Base-by-base conservation (phyloP, 495 filamentous ascomycete species). In the Lindgomyces ingoldianus region DNA sequence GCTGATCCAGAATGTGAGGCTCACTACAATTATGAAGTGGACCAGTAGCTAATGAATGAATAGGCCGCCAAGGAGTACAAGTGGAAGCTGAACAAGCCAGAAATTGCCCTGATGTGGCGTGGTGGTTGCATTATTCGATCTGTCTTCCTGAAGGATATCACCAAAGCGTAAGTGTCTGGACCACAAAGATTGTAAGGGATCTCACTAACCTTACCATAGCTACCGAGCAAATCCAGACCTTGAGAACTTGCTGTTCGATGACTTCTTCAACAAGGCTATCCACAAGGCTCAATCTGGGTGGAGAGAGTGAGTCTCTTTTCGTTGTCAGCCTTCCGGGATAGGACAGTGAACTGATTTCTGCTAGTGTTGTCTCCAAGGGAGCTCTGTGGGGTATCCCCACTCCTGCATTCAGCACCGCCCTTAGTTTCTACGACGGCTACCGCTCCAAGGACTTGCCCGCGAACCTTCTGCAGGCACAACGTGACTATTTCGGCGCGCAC, bases 71-170 rank as follows among this genome's bases (percentile, higher is more conserved):
- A 90, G 78, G 89, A 96, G 75, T 98, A 95, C 82, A 71, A 75
- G 60, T 98, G 94, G 94, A 97, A 98, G 86, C 87, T 98, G 57
- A 97, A 98, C 87, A 98, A 97, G 87, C 94, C 94, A 60, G 96
- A 96, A 65, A 98, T 98, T 74, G 94, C 94, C 65, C 87, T 98
- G 75, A 98, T 98, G 94, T 98, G 94, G 94, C 91, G 94, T 77
- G 94, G 94, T 80, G 94, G 94, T 62, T 98, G 94, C 87, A 98
- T 98, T 76, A 98, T 98, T 81, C 94, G 94, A 79, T 98, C 95
- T 66, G 94, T 98, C 75, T 98, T 98, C 91, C 81, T 98, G 64
- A 97, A 97, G 84, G 93, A 98, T 76, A 98, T 98, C 81, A 98
- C 95, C 66, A 87, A 87, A 58, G 94, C 94, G 48, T 70, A 67